Conservation (phyloP, 257 asterid genomes). For the Solanum dulcamara region DNA sequence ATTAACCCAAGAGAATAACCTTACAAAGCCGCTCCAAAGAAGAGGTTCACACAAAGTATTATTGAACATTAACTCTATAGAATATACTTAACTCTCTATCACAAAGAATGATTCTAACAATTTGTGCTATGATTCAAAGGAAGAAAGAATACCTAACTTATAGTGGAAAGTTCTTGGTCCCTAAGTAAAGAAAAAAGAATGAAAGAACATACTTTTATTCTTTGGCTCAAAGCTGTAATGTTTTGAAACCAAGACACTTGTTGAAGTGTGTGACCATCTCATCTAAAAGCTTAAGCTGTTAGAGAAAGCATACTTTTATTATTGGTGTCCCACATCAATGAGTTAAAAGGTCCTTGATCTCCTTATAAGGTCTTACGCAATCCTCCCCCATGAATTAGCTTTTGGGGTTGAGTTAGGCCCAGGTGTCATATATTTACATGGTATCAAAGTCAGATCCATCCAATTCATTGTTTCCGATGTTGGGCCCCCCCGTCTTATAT, state of each 20-base stretch:
- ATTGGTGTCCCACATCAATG: background rate
- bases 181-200: background rate
- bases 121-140: background rate
- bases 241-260: background rate
- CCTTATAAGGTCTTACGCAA: background rate
- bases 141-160: background rate
- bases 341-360: background rate
- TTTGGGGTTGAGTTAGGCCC: background rate
- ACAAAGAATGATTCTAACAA: background rate
- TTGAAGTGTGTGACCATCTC: background rate
- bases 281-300: background rate
- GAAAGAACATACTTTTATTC: background rate
- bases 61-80: background rate
- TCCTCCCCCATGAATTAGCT: background rate
- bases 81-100: background rate
- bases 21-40: background rate
- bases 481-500: background rate
- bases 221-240: background rate
- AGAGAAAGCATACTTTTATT: background rate
- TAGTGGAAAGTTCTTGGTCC: background rate
- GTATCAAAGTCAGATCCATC: background rate
- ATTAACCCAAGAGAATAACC: background rate
- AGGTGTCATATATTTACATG: background rate
- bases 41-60: background rate
- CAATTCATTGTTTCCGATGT: background rate